Base-by-base conservation (phyloP, 495 filamentous ascomycete genomes). In the Hypoxylon lienhwacheense region DNA sequence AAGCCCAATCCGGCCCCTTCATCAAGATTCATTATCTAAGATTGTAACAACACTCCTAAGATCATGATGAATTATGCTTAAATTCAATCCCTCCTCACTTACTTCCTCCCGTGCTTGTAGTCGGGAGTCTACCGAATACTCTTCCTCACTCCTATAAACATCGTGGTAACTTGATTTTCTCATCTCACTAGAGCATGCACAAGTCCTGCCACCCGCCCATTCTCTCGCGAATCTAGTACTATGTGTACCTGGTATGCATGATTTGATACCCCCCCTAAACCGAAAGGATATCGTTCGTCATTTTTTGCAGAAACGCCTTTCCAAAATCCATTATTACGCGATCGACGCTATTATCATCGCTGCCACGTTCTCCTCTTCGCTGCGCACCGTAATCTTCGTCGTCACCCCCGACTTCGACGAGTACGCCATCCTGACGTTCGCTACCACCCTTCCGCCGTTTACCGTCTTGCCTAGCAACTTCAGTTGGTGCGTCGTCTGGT, bases 381-480 rank as follows among this genome's bases (percentile, higher is more conserved):
- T 85, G 61, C 93, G 81, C 45, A 89, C 88, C 28, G 87, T 88
- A 53, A 97, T 87, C 81, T 97, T 97, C 54, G 90, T 90, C 25
- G 93, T 95, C 15, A 97, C 90, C 15, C 93, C 93, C 26, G 83
- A 86, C 77, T 95, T 96, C 57, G 85, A 82, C 37, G 87, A 92
- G 73, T 82, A 97, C 3, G 91, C 93, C 93, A 98, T 95, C 74
- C 90, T 82, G 57, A 97, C 81, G 50, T 86, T 83, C 40, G 87
- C 87, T 26, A 90, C 91, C 2, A 98, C 91, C 57, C 85, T 84
- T 55, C 95, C 95, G 21, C 93, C 95, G 19, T 80, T 85, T 55
- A 97, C 85, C 15, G 92, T 96, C 83, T 95, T 97, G 64, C 93
- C 93, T 67, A 93, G 91, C 16, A 98, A 81, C 75, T 95, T 97